These are phyloP conservation scores for Pyronema domesticum DNA, from an alignment of 495 filamentous ascomycete genomes.

Conservation along the genomic window DNA sequence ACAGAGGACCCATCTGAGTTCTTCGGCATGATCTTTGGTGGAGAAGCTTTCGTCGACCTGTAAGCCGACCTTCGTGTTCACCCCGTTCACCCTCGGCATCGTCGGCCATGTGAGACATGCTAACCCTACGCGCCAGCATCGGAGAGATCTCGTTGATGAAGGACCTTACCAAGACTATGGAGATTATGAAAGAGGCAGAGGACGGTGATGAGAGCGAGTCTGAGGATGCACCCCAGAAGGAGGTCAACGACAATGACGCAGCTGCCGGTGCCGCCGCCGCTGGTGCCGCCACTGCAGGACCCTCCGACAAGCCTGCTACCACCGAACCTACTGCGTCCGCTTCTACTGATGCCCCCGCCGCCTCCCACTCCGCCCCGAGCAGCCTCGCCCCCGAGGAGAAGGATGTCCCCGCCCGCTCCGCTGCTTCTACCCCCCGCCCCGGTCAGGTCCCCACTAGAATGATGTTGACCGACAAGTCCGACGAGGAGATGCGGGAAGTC, in stretches of 20 bases:
- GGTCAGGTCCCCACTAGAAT: slow-evolving; percentile 53
- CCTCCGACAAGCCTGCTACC: slow-evolving; percentile 18
- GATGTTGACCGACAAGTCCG: slow-evolving; percentile 73
- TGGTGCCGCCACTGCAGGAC: slow-evolving; percentile 13
- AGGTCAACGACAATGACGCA: slow-evolving; percentile 32
- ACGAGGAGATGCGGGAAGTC: slow-evolving; percentile 42
- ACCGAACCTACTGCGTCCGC: slow-evolving; percentile 21
- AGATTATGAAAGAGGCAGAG: slow-evolving; percentile 59
- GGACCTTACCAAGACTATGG: slow-evolving; percentile 76
- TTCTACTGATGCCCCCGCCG: slow-evolving; percentile 8
- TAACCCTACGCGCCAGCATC: slow-evolving; percentile 31
- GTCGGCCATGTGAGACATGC: neutral
- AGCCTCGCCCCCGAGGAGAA: neutral
- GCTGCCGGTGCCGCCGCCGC: slow-evolving; percentile 8
- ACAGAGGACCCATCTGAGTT: slow-evolving; percentile 88
- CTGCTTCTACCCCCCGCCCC: slow-evolving; percentile 41
- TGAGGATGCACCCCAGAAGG: slow-evolving; percentile 28
- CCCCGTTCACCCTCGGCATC: neutral
- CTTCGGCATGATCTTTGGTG: slow-evolving; percentile 96
- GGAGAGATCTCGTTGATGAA: slow-evolving; percentile 88
- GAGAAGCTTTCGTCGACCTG: slow-evolving; percentile 81
- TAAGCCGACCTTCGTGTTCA: slow-evolving; percentile 1
- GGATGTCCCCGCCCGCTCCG: neutral
- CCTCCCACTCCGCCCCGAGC: neutral
- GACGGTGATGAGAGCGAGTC: slow-evolving; percentile 42